A percentile compares a stretch with the other conserved stretches of the same genome.
phyloP scores from a whole-genome alignment of 179 eudicot species.

The Monotropa hypopitys region DNA sequence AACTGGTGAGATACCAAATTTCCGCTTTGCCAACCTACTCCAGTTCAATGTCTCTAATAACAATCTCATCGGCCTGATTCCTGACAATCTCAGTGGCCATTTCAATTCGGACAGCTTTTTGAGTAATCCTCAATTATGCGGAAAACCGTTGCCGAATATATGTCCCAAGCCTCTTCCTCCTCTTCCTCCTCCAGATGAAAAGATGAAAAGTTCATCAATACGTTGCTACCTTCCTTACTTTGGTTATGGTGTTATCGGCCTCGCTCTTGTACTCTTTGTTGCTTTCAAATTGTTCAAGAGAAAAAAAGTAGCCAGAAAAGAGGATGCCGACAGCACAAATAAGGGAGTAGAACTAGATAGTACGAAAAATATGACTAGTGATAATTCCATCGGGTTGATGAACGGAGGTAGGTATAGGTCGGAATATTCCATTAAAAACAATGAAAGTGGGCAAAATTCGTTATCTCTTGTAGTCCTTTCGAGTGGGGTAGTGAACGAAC shows the following conservation, averaged over 20 bases:
- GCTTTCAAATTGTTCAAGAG: constrained; percentile 14
- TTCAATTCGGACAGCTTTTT: constrained; percentile 22
- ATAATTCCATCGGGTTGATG: constrained; percentile 10
- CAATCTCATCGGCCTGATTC: constrained; percentile 29
- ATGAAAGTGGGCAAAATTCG: constrained; percentile 3
- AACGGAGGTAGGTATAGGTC: constrained; percentile 11
- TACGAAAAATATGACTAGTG: neutral
- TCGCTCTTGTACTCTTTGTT: constrained; percentile 8
- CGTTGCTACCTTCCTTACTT: constrained; percentile 11
- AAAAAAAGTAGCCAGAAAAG: neutral
- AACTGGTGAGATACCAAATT: constrained; percentile 23
- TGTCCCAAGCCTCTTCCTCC: constrained; percentile 16
- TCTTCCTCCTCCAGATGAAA: neutral
- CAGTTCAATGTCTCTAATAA: constrained; percentile 36
- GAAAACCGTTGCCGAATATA: constrained; percentile 19
- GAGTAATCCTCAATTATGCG: constrained; percentile 37
- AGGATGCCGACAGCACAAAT: neutral
- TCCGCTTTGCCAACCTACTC: constrained; percentile 22
- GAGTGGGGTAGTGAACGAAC: constrained; percentile 32
- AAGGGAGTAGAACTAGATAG: neutral
- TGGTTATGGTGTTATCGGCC: constrained; percentile 16
- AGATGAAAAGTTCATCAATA: constrained; percentile 7
- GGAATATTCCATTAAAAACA: constrained; percentile 22
- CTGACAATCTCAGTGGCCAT: constrained; percentile 12
- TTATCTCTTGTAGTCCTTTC: constrained; percentile 25